Evolutionary conservation across 441 rosid species (phyloP).

Genomic region (Gossypium aridum): DNA sequence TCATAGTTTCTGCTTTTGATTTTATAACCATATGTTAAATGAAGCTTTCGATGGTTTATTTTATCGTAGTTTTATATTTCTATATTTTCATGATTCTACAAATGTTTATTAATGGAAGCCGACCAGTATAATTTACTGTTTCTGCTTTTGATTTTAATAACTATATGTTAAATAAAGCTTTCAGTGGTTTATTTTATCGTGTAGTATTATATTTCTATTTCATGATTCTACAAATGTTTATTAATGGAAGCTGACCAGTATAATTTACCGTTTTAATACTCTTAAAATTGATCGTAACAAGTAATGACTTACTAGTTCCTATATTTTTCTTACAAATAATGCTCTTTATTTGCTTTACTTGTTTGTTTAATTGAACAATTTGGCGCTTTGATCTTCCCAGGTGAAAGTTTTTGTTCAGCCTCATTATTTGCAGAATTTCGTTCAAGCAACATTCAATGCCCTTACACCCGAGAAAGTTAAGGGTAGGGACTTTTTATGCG

Average conservation of each 20-base stretch:
- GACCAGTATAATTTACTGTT: no score
- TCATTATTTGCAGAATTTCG: conserved; percentile 79
- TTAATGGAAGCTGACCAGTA: not conserved
- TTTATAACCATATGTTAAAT: not conserved
- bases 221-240: no score
- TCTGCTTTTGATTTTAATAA: no score
- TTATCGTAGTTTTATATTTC: not conserved
- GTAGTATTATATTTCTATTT: no score
- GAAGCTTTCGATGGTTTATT: not conserved
- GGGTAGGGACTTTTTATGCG: conserved; percentile 35
- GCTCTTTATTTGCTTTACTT: not conserved
- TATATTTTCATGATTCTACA: not conserved
- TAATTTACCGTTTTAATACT: not conserved
- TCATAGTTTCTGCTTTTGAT: not conserved
- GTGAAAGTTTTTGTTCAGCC: conserved; percentile 91
- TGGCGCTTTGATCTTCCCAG: conserved; percentile 31
- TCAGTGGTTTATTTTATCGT: no score
- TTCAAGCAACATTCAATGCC: conserved; percentile 85
- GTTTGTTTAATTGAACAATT: not conserved
- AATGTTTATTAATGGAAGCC: not conserved
- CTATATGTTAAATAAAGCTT: no score
- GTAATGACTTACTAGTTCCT: not conserved
- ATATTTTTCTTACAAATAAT: not conserved
- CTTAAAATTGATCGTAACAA: not conserved
- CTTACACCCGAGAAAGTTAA: conserved; percentile 68